phyloP scores from a whole-genome alignment of 352 stramenopile species.

The Blastocystis sp. region DNA sequence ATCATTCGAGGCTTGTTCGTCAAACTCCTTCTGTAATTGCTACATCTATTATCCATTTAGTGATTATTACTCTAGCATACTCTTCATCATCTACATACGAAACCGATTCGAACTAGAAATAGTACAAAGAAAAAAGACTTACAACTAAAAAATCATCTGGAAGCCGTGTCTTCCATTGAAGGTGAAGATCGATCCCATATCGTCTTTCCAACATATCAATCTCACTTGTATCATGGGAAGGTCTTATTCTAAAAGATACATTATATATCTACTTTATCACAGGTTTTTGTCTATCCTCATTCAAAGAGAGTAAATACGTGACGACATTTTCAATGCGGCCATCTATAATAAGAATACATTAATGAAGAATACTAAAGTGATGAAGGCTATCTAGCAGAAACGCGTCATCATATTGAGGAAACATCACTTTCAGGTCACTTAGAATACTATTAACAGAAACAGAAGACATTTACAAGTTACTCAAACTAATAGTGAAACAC shows the following conservation, averaged over 20 bases:
- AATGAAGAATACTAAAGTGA: background rate
- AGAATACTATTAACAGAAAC: too few relatives aligned
- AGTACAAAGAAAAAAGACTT: background rate
- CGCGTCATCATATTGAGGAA: slow-evolving; percentile 24
- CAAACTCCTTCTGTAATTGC: slow-evolving; percentile 53
- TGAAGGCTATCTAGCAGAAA: background rate
- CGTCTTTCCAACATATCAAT: background rate
- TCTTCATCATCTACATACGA: slow-evolving; percentile 14
- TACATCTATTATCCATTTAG: background rate
- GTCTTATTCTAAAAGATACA: too few relatives aligned
- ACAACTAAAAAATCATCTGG: slow-evolving; percentile 40
- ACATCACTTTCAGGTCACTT: slow-evolving; percentile 32
- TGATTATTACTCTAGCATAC: background rate
- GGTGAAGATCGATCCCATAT: slow-evolving; percentile 17
- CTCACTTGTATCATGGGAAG: background rate
- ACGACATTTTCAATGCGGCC: slow-evolving; percentile 24
- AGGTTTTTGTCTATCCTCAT: background rate
- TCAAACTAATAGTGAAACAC: too few relatives aligned
- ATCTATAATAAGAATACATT: background rate
- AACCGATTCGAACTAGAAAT: slow-evolving; percentile 3
- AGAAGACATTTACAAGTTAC: too few relatives aligned
- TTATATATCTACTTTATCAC: too few relatives aligned
- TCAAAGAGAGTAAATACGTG: slow-evolving; percentile 5
- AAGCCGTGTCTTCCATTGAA: background rate
- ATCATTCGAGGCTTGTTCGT: slow-evolving; percentile 38